phyloP scores from a whole-genome alignment of 2,329 filamentous ascomycete genomes.

The Stagonosporopsis rhizophila region DNA sequence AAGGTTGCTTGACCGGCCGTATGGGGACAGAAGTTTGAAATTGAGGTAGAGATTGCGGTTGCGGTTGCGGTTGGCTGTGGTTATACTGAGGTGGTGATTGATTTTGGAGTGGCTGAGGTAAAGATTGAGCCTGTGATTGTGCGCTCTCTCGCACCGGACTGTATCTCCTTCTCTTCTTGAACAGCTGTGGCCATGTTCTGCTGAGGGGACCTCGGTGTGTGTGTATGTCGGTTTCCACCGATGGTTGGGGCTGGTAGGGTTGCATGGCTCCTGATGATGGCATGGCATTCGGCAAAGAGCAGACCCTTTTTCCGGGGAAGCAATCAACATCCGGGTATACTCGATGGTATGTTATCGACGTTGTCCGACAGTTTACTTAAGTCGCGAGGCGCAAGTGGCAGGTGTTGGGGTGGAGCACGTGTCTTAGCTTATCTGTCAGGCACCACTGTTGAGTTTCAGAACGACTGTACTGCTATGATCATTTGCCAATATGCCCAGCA shows the following conservation, averaged over 20 bases:
- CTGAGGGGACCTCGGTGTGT: constrained; percentile 37
- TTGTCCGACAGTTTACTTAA: not conserved
- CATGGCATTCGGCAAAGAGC: constrained; percentile 1
- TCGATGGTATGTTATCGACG: not conserved
- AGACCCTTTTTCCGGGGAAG: not conserved
- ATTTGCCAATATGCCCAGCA: not conserved
- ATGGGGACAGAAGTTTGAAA: constrained; percentile 25
- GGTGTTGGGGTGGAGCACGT: not conserved
- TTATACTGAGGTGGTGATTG: not conserved
- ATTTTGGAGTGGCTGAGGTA: not conserved
- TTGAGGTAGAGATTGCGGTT: constrained; percentile 11
- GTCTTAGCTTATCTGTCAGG: constrained; percentile 5
- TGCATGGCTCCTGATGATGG: constrained; percentile 28
- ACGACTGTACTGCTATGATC: not conserved
- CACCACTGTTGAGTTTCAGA: not conserved
- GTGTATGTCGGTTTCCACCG: constrained; percentile 27
- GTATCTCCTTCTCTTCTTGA: constrained; percentile 43
- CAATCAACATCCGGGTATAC: not conserved
- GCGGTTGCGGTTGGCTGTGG: constrained; percentile 13
- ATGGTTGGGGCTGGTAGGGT: constrained; percentile 26
- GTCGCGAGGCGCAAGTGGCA: not conserved
- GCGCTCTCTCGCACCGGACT: constrained; percentile 39
- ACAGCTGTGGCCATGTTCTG: constrained; percentile 40
- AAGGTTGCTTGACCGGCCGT: constrained; percentile 24
- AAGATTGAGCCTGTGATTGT: constrained; percentile 28